These are phyloP conservation scores for Emericellopsis terricola DNA, from an alignment of 495 filamentous ascomycete genomes.

Conservation along the genomic window DNA sequence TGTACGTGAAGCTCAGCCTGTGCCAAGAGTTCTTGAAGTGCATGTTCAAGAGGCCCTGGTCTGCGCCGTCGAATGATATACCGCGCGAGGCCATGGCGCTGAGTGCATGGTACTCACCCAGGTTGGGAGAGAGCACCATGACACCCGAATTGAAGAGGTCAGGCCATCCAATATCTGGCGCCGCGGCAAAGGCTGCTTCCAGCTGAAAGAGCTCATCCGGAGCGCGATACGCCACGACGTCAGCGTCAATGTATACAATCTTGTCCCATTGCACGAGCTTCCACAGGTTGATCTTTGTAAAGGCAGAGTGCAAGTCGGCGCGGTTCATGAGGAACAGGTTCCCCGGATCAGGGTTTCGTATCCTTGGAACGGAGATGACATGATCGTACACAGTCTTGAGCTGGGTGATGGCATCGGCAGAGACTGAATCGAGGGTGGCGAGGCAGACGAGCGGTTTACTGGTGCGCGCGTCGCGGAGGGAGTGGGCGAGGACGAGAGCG, in stretches of 20 bases:
- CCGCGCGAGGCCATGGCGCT: slow-evolving; percentile 65
- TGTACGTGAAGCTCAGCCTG: slow-evolving; percentile 86
- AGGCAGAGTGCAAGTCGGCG: slow-evolving; percentile 72
- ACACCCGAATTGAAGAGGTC: slow-evolving; percentile 96
- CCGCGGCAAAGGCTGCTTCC: slow-evolving; percentile 64
- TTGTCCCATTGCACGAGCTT: slow-evolving; percentile 73
- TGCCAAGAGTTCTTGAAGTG: slow-evolving; percentile 71
- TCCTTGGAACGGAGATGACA: slow-evolving; percentile 64
- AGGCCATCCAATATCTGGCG: slow-evolving; percentile 94
- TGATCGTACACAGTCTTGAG: slow-evolving; percentile 75
- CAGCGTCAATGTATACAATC: slow-evolving; percentile 85
- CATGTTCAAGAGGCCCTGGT: slow-evolving; percentile 91
- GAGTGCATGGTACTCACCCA: slow-evolving; percentile 75
- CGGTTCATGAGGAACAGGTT: slow-evolving; percentile 89
- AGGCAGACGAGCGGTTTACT: slow-evolving; percentile 72
- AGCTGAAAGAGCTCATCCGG: slow-evolving; percentile 85
- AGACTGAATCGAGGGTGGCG: slow-evolving; percentile 60
- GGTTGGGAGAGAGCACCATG: slow-evolving; percentile 75
- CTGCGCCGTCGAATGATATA: slow-evolving; percentile 91
- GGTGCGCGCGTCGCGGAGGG: slow-evolving; percentile 79
- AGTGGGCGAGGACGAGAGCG: slow-evolving; percentile 86
- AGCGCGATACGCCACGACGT: slow-evolving; percentile 69
- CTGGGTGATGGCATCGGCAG: slow-evolving; percentile 51
- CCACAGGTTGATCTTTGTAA: slow-evolving; percentile 96
- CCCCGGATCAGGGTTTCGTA: slow-evolving; percentile 55